Percentiles rank a stretch among this genome's conserved stretches.
phyloP scores from a whole-genome alignment of 2,329 filamentous ascomycete species.

The Diaporthe amygdali region DNA sequence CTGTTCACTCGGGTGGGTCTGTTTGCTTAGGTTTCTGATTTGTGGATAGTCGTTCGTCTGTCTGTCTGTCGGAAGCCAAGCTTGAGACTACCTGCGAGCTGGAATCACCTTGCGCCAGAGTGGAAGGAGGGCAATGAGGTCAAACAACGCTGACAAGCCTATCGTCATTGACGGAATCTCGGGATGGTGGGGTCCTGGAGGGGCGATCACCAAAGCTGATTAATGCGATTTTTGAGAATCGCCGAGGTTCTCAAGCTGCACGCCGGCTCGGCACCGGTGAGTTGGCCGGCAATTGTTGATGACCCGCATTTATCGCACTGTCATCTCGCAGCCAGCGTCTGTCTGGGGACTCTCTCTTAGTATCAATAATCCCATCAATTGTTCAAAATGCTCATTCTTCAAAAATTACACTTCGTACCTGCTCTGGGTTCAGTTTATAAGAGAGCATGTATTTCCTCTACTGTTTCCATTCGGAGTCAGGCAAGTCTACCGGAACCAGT shows the following conservation, averaged over 20 bases:
- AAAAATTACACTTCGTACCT: too few relatives aligned
- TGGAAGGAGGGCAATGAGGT: background rate
- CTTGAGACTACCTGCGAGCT: background rate
- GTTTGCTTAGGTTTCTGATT: background rate
- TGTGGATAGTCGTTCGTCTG: background rate
- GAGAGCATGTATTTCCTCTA: background rate
- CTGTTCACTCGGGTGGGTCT: background rate
- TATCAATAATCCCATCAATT: too few relatives aligned
- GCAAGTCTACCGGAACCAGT: background rate
- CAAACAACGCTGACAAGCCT: background rate
- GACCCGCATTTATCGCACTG: background rate
- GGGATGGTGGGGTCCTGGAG: conserved; percentile 19
- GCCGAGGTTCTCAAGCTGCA: conserved; percentile 6
- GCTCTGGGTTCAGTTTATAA: too few relatives aligned
- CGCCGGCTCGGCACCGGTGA: conserved; percentile 18
- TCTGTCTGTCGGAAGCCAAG: background rate
- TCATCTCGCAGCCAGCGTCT: too few relatives aligned
- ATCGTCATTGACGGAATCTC: conserved; percentile 21
- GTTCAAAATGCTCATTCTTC: too few relatives aligned
- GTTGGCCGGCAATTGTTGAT: background rate
- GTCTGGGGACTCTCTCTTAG: too few relatives aligned
- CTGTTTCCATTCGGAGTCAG: background rate
- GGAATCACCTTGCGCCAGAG: background rate
- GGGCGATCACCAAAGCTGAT: conserved; percentile 21
- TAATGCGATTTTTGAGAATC: conserved; percentile 17